A percentile compares a stretch with the other conserved stretches of the same genome.
Conservation (phyloP, 73 alveolate species). For the Effrenium voratum region DNA sequence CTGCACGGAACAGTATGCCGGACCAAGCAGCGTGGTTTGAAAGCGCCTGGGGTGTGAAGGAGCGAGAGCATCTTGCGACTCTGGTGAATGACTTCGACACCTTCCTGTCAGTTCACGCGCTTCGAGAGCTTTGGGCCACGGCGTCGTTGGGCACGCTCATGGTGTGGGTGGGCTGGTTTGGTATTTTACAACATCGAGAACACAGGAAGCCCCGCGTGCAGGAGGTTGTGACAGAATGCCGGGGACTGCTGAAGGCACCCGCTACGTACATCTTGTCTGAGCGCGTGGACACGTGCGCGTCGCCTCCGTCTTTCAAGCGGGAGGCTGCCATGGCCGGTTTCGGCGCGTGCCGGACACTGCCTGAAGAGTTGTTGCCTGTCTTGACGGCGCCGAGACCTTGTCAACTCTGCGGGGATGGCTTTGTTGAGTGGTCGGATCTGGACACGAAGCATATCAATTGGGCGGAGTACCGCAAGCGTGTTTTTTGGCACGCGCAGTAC, state of each 20-base stretch:
- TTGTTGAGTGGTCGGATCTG: background rate
- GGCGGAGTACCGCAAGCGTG: slow-evolving; percentile 19
- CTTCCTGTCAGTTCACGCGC: background rate
- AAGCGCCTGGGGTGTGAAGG: background rate
- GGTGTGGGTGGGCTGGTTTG: slow-evolving; percentile 17
- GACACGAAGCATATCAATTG: background rate
- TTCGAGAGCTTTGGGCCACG: background rate
- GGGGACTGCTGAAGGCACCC: background rate
- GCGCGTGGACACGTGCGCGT: background rate
- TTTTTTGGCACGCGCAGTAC: background rate
- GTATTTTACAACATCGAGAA: background rate
- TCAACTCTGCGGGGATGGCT: background rate
- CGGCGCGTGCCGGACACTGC: background rate
- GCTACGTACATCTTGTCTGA: background rate
- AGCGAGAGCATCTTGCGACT: background rate
- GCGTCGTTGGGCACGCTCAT: background rate
- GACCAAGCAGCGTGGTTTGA: background rate
- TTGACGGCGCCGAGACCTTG: background rate
- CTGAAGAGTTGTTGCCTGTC: background rate
- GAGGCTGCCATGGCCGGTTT: background rate
- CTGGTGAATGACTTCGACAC: background rate
- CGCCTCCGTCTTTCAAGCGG: background rate
- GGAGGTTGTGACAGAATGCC: background rate
- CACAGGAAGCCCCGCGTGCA: background rate
- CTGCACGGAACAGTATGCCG: background rate